Percentiles rank a stretch among this genome's conserved stretches.
phyloP scores from a whole-genome alignment of 106 monocot genomes.

The Allium cepa region DNA sequence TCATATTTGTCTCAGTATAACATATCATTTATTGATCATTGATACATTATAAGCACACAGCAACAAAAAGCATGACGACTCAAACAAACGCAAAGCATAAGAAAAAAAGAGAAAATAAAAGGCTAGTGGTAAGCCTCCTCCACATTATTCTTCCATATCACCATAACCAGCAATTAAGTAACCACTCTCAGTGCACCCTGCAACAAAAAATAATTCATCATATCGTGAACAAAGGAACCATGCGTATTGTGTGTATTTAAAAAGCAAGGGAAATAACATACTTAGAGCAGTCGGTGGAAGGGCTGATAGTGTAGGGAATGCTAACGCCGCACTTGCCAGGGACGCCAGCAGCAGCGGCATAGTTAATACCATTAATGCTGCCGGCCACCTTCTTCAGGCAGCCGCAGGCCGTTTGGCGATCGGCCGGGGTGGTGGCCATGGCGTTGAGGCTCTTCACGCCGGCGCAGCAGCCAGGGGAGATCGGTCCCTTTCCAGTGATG shows the following conservation, averaged over 20 bases:
- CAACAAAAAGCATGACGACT: no score
- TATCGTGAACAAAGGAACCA: not conserved
- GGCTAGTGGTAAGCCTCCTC: no score
- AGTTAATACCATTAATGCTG: constrained; percentile 6
- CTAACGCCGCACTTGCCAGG: constrained; percentile 20
- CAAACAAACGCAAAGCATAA: no score
- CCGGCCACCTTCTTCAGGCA: constrained; percentile 21
- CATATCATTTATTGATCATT: no score
- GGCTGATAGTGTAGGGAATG: constrained; percentile 20
- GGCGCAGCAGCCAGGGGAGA: constrained; percentile 14
- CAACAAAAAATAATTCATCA: no score
- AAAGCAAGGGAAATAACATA: not conserved
- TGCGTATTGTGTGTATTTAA: not conserved
- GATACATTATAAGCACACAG: no score
- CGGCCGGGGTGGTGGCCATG: constrained; percentile 21
- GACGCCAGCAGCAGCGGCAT: constrained; percentile 5
- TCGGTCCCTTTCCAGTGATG: not conserved
- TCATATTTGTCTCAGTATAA: no score
- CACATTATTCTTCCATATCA: no score
- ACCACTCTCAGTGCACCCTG: no score
- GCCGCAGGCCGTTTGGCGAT: constrained; percentile 20
- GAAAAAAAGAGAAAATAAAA: no score
- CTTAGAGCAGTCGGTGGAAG: constrained; percentile 27
- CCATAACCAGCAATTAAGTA: no score
- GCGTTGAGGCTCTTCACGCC: constrained; percentile 8